phyloP scores from a whole-genome alignment of 306 rosid species.

The Cercis canadensis region DNA sequence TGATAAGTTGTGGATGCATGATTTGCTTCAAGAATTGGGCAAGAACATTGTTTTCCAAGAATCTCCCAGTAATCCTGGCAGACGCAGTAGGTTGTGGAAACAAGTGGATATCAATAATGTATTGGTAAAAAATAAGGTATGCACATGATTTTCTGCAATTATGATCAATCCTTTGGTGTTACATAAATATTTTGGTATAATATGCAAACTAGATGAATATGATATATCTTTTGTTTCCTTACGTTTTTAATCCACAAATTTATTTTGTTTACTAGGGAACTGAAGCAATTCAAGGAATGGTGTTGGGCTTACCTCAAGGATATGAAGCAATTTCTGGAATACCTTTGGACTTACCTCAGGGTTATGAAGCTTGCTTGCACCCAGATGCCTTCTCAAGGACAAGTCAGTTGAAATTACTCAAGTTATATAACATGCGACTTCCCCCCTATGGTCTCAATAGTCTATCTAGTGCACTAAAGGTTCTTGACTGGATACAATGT shows the following conservation, averaged over 20 bases:
- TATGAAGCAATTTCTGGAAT: background rate
- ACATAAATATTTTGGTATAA: background rate
- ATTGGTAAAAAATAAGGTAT: slow-evolving; percentile 35
- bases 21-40: slow-evolving; percentile 39
- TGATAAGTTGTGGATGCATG: slow-evolving; percentile 36
- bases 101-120: slow-evolving; percentile 32
- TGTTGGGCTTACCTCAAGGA: background rate
- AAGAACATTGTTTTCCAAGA: slow-evolving; percentile 24
- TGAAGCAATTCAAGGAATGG: background rate
- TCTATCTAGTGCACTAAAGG: background rate
- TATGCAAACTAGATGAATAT: background rate
- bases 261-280: background rate
- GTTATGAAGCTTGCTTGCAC: background rate
- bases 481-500: background rate
- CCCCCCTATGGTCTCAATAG: background rate
- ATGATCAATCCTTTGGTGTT: background rate
- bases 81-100: slow-evolving; percentile 36
- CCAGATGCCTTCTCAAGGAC: background rate
- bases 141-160: background rate
- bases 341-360: no score
- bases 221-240: background rate
- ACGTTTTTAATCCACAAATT: no score
- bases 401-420: background rate
- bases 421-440: background rate
- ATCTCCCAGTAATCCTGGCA: background rate